Base-by-base conservation (phyloP, 2,329 filamentous ascomycete genomes). In the Hypomyces rosellus region DNA sequence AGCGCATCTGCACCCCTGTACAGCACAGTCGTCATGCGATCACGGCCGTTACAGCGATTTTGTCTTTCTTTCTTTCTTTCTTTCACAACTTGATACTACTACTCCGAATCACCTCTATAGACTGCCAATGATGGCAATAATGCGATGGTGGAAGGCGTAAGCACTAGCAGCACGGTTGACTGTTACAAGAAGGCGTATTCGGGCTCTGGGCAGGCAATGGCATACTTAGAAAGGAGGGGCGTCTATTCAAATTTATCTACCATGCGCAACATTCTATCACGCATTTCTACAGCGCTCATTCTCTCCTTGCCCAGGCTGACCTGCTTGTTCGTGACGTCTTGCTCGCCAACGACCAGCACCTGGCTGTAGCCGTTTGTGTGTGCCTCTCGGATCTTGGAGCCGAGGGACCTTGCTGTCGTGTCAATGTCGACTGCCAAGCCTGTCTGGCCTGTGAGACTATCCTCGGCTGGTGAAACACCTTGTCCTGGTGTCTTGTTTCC, bases 361-460 rank as follows among this genome's bases (percentile, higher is more conserved):
- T 88, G 73, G 48, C 86, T 82, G 64, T 91, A 93, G 38, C 84
- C 84, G 66, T 83, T 85, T 44, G 69, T 64, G 56, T 80, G 84
- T n/a, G 89, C 89, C 62, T 87, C 81, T 33, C 77, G 76, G 18
- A 89, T 76, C 66, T 93, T 95, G 62, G 82, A 80, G 2, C 76
- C 74, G 8, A 95, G 65, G 1, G 79, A 74, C 46, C 82, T 77
- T 13, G 76, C 71, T 48, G 79, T 84, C 34, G 72, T 75, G 60
- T 93, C 88, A 14, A 90, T 64, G 53, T 92, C 87, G 33, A 95
- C 80, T 13, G 79, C 72, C 40, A 91, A 73, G 6, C 73, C 71
- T 4, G 82, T 84, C 1, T 81, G 77, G n/a, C 76, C 74, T 7
- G 74, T 65, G 3, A 80, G 69, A 4, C 74, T 73, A 4, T 70